Base-by-base conservation (phyloP, 2,329 filamentous ascomycete species). In the Lasiodiplodia theobromae region DNA sequence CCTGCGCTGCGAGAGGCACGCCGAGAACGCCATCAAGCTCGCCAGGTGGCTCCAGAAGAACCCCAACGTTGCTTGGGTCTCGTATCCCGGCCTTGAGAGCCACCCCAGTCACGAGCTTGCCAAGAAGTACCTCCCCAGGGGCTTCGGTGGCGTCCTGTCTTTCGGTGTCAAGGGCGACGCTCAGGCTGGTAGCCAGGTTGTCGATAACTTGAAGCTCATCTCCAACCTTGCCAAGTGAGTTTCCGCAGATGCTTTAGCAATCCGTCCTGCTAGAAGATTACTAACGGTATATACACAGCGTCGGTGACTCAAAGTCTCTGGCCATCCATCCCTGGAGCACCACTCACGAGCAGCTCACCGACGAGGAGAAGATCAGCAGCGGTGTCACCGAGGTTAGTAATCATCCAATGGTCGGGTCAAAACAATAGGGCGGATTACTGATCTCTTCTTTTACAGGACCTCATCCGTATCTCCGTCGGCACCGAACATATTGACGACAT, bases 401-500 rank as follows among this genome's bases (percentile, higher is more conserved):
- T 31, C 12, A 37, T 52, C 16, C 23, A 49, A 16, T n/a, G 25
- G 8, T n/a, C 31, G 66, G 11, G 38, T 57, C 53, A 37, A 68
- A n/a, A 47, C 0, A 11, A 18, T 14, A 18, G 21, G n/a, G 2
- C n/a, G 12, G 6, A 37, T 34, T 38, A 31, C 74, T 75, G 40
- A 71, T 56, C 28, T 31, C 31, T 18, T n/a, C 52, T n/a, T 28
- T 54, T 31, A 12, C 79, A 93, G 86, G 95, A 97, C 77, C 89
- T 94, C 49, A 97, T 98, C 80, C 92, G 95, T 71, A 96, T 98
- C 76, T 97, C 94, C 0, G 94, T 97, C 69, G 95, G 95, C 65
- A 97, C 92, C 0, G 95, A 98, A 83, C 94, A 97, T 80, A 97
- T 98, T 78, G 94, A 97, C 83, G 95, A 98, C 77, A 97, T 98